phyloP scores from a whole-genome alignment of 306 rosid species.

The Castanopsis chinensis region DNA sequence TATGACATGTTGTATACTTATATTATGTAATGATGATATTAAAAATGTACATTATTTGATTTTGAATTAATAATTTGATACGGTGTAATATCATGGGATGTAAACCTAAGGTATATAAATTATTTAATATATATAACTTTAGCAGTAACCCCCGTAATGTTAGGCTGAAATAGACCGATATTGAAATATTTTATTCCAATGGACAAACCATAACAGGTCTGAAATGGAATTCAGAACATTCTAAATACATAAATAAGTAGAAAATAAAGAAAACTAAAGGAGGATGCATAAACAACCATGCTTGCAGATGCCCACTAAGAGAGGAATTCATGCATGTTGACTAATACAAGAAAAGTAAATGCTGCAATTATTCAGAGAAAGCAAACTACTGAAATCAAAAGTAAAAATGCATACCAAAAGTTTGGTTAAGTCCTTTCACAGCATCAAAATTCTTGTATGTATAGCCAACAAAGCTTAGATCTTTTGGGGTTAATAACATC shows the following conservation, averaged over 20 bases:
- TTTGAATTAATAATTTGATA: too few relatives aligned
- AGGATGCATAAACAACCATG: neutral
- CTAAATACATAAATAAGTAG: neutral
- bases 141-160: too few relatives aligned
- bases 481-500: conserved; percentile 92
- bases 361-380: neutral
- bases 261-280: neutral
- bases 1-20: too few relatives aligned
- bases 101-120: too few relatives aligned
- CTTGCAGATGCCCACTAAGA: conserved; percentile 12
- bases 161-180: too few relatives aligned
- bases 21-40: too few relatives aligned
- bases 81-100: too few relatives aligned
- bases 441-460: conserved; percentile 99
- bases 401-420: conserved; percentile 58
- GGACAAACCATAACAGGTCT: too few relatives aligned
- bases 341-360: conserved; percentile 13
- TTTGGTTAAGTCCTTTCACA: conserved; percentile 81
- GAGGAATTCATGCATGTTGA: conserved; percentile 19
- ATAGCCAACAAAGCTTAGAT: conserved; percentile 92
- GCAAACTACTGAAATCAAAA: conserved; percentile 7
- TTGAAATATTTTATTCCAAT: too few relatives aligned
- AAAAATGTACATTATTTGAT: too few relatives aligned
- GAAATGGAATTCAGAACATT: too few relatives aligned
- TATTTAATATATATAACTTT: too few relatives aligned